Conservation (phyloP, 1,284 basidiomycete species). For the Ustilago bromivora region DNA sequence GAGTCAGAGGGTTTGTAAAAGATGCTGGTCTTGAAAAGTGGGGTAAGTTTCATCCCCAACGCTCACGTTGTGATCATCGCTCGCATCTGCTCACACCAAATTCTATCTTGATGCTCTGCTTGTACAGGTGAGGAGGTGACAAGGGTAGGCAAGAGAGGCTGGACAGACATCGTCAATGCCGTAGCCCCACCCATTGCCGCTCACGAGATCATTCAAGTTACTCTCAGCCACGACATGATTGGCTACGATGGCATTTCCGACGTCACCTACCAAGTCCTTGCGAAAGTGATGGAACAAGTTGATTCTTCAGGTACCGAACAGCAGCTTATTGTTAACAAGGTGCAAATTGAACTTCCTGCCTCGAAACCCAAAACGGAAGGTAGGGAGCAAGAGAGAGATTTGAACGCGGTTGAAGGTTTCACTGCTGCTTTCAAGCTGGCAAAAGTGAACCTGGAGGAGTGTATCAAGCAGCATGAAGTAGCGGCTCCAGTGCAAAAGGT, state of each 20-base stretch:
- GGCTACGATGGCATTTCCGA: conserved; percentile 95
- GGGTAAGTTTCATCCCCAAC: conserved; percentile 10
- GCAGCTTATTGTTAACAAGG: conserved; percentile 64
- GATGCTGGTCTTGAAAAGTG: conserved; percentile 61
- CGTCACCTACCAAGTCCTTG: conserved; percentile 79
- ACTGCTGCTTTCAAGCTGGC: conserved; percentile 84
- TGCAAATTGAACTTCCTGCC: conserved; percentile 35
- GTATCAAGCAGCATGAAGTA: conserved; percentile 80
- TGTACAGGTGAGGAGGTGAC: conserved; percentile 55
- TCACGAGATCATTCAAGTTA: conserved; percentile 96
- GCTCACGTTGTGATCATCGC: background rate
- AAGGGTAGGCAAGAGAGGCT: conserved; percentile 60
- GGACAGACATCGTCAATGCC: conserved; percentile 85
- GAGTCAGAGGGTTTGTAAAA: conserved; percentile 60
- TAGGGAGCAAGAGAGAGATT: conserved; percentile 73
- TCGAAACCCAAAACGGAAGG: conserved; percentile 36
- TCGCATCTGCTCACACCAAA: background rate
- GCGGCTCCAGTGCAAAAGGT: conserved; percentile 26
- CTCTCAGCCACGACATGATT: conserved; percentile 89
- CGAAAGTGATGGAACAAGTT: conserved; percentile 66
- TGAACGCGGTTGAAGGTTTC: conserved; percentile 86
- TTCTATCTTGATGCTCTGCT: background rate
- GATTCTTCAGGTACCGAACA: conserved; percentile 51
- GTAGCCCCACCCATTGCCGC: conserved; percentile 98
- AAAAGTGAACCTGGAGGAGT: conserved; percentile 77